Conservation (phyloP, 2,329 filamentous ascomycete genomes). For the Neonectria magnoliae region DNA sequence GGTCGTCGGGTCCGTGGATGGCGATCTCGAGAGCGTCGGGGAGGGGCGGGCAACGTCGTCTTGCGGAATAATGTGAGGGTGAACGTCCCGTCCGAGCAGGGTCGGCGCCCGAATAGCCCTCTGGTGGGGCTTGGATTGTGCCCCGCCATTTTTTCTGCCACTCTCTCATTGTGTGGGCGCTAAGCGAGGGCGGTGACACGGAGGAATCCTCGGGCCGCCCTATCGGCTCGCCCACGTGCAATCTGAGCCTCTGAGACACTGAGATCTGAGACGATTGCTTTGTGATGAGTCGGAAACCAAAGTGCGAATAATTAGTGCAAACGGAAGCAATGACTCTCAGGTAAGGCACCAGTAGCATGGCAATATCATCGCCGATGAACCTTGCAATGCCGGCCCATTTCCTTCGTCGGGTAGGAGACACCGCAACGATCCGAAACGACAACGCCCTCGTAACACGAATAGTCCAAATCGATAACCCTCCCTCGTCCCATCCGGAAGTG, state of each 20-base stretch:
- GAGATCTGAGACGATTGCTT: too few relatives aligned
- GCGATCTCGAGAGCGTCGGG: conserved; percentile 33
- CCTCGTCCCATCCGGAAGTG: conserved; percentile 11
- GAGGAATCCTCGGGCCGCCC: conserved; percentile 26
- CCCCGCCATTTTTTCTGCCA: conserved; percentile 54
- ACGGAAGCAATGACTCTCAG: neutral
- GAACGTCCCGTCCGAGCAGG: conserved; percentile 42
- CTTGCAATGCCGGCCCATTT: conserved; percentile 9
- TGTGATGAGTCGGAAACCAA: neutral
- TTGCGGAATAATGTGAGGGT: conserved; percentile 45
- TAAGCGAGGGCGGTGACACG: conserved; percentile 54
- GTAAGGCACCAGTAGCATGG: neutral
- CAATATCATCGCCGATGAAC: conserved; percentile 4
- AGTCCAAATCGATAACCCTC: conserved; percentile 23
- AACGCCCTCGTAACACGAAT: conserved; percentile 20
- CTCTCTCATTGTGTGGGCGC: conserved; percentile 49
- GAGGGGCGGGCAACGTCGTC: conserved; percentile 41
- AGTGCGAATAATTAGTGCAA: neutral
- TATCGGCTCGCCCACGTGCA: conserved; percentile 8
- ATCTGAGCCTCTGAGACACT: neutral
- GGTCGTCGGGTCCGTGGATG: conserved; percentile 28
- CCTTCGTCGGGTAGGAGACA: conserved; percentile 12
- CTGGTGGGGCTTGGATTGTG: conserved; percentile 47
- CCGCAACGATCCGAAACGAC: conserved; percentile 17
- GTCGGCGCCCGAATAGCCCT: conserved; percentile 51